These are phyloP conservation scores for Trichoderma erinaceum DNA, from an alignment of 495 filamentous ascomycete genomes.

Conservation along the genomic window DNA sequence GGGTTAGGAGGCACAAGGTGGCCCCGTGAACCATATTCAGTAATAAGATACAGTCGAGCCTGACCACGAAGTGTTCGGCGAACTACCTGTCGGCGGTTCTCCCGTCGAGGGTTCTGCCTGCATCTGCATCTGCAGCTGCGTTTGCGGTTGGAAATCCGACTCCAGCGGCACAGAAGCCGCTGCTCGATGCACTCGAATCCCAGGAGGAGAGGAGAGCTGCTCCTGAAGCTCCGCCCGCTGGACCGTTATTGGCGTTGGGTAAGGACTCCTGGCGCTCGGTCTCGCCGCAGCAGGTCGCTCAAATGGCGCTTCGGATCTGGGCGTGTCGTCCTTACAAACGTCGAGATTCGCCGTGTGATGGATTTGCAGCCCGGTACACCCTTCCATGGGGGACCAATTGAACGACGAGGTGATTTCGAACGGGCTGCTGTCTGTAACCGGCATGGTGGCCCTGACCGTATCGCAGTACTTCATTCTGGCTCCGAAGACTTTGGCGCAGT, in stretches of 20 bases:
- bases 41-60: conserved; percentile 7
- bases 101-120: background rate
- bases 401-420: conserved; percentile 2
- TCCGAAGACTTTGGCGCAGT: background rate
- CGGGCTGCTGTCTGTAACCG: background rate
- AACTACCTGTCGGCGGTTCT: background rate
- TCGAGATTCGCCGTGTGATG: background rate
- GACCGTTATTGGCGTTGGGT: background rate
- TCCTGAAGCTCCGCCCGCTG: background rate
- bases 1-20: background rate
- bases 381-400: conserved; percentile 11
- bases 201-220: background rate
- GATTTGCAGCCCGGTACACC: background rate
- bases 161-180: background rate
- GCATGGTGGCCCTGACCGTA: background rate
- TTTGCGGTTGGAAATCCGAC: background rate
- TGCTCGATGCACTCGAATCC: background rate
- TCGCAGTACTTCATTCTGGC: conserved; percentile 14
- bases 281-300: background rate
- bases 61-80: conserved; percentile 1
- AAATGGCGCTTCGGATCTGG: background rate
- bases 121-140: conserved; percentile 3
- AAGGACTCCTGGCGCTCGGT: background rate
- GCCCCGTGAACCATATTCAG: background rate
- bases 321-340: background rate